Conservation (phyloP, 2,329 filamentous ascomycete species). For the Delphinella strobiligena region DNA sequence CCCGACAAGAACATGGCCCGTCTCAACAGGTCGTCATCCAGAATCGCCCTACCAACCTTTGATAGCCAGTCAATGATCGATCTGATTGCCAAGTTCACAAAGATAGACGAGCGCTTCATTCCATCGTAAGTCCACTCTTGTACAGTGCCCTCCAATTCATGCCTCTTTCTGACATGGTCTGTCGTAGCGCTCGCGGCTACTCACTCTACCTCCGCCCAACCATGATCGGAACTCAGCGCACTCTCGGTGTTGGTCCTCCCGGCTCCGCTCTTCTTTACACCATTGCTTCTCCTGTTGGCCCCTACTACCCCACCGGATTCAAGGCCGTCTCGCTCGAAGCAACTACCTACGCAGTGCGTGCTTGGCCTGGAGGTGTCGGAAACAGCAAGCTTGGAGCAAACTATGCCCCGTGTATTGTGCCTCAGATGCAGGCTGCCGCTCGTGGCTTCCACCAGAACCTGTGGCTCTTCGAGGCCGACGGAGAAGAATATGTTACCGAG, state of each 20-base stretch:
- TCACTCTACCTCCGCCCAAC: slow-evolving; percentile 92
- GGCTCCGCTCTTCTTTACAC: slow-evolving; percentile 85
- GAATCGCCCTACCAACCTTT: slow-evolving; percentile 88
- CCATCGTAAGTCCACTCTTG: slow-evolving; percentile 44
- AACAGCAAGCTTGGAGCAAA: slow-evolving; percentile 98
- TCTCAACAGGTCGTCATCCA: slow-evolving; percentile 78
- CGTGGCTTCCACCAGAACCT: slow-evolving; percentile 96
- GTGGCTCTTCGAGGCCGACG: slow-evolving; percentile 68
- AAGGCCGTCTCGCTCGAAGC: slow-evolving; percentile 93
- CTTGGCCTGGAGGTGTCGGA: slow-evolving; percentile 94
- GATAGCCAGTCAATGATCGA: slow-evolving; percentile 61
- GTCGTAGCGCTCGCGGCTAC: slow-evolving; percentile 47
- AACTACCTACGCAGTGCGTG: slow-evolving; percentile 90
- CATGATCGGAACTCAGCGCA: slow-evolving; percentile 93
- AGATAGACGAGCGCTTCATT: slow-evolving; percentile 81
- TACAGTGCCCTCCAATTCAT: not conserved
- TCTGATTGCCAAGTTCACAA: slow-evolving; percentile 67
- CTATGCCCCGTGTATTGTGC: slow-evolving; percentile 98
- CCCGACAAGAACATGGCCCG: slow-evolving; percentile 94
- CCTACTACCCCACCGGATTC: slow-evolving; percentile 97
- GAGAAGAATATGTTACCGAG: slow-evolving; percentile 87
- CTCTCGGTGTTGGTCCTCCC: slow-evolving; percentile 83
- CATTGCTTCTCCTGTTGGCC: slow-evolving; percentile 91
- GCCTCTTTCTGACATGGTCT: not conserved
- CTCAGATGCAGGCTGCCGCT: slow-evolving; percentile 81